Conservation (phyloP, 371 early-diverging fungal species). For the Haplosporangium sp. region DNA sequence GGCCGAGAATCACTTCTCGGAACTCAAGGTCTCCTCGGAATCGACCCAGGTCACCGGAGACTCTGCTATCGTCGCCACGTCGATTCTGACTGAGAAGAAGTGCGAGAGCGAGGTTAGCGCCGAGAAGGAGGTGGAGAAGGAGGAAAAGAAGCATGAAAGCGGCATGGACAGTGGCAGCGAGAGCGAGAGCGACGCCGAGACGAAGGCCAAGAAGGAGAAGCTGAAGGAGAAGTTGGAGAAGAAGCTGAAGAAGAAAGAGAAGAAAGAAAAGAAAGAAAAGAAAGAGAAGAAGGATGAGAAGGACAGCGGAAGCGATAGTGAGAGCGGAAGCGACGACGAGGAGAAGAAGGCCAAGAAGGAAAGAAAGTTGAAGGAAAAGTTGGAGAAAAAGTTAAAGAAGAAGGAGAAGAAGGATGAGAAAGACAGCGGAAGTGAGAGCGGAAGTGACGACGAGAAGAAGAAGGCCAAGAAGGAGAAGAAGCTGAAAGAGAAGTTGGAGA, state of each 20-base stretch:
- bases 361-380: neutral
- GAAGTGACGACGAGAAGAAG: conserved; percentile 13
- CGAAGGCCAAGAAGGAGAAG: no score
- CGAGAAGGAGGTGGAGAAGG: conserved; percentile 14
- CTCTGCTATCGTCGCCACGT: conserved; percentile 19
- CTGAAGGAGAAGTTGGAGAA: no score
- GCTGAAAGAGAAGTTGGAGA: conserved; percentile 12
- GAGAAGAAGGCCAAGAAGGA: no score
- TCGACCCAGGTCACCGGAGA: conserved; percentile 5
- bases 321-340: neutral
- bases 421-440: conserved; percentile 4
- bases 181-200: neutral
- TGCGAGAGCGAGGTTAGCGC: no score
- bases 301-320: neutral
- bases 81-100: neutral
- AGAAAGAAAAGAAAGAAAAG: conserved; percentile 16
- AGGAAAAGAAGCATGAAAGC: conserved; percentile 8
- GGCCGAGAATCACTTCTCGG: conserved; percentile 13
- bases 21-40: conserved; percentile 12
- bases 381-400: conserved; percentile 29
- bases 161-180: neutral
- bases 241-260: neutral
- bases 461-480: conserved; percentile 15
- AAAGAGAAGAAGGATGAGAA: conserved; percentile 10
- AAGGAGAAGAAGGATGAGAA: no score